phyloP scores from a whole-genome alignment of 2,329 filamentous ascomycete genomes.

The Cordyceps fumosorosea region DNA sequence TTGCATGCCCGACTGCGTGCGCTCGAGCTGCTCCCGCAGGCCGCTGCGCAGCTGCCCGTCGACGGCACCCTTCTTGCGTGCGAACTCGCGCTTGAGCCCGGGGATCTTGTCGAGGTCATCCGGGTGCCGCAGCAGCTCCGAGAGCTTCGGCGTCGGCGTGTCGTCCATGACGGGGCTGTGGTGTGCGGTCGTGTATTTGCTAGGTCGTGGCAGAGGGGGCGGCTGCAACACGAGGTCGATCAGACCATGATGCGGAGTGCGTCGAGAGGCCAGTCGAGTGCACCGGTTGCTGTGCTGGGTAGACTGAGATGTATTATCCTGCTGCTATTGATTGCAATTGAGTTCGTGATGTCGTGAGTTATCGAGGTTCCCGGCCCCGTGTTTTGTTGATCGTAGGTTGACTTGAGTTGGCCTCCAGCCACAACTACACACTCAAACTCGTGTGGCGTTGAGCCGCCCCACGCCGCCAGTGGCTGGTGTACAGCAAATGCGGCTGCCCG shows the following conservation, averaged over 20 bases:
- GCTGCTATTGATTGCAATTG: not conserved
- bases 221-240: conserved; percentile 17
- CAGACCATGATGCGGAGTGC: conserved; percentile 21
- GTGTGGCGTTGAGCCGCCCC: not conserved
- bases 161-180: conserved; percentile 35
- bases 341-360: not conserved
- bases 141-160: conserved; percentile 69
- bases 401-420: not conserved
- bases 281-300: not conserved
- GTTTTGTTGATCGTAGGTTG: not conserved
- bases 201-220: not conserved
- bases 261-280: not conserved
- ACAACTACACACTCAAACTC: not conserved
- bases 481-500: not conserved
- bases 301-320: too few species aligned
- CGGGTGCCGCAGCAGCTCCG: conserved; percentile 87
- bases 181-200: not conserved
- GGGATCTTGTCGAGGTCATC: conserved; percentile 97
- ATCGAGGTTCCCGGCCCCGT: conserved; percentile 1
- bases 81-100: conserved; percentile 83
- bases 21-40: conserved; percentile 85
- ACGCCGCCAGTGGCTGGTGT: not conserved
- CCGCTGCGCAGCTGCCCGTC: conserved; percentile 86
- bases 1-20: conserved; percentile 87
- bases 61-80: conserved; percentile 85